Evolutionary conservation across 108 stramenopile species (phyloP), one percentile per base, ranked within the genome.

Genomic region (Nitzschia inconspicua): DNA sequence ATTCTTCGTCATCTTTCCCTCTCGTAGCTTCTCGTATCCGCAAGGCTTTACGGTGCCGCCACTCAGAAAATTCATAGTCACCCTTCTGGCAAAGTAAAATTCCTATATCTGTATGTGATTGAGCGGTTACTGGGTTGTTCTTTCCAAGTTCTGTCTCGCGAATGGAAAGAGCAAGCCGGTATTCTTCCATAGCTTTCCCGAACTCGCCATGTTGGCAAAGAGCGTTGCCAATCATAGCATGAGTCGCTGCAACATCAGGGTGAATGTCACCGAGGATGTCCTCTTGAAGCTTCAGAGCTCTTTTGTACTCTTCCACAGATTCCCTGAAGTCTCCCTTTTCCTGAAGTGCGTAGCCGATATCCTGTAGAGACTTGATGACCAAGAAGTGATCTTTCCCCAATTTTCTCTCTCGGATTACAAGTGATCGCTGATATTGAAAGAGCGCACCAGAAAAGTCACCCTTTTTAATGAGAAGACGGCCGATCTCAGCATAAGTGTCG

Each of bases 381-480:
- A 64, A 32, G 13, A 64, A 65, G 40, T 76, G 75, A n/a, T 76
- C 47, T 0, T 57, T 41, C 7, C 75, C 75, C 44, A 70, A 41
- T 24, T 43, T 36, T n/a, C 26, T 41, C 50, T 75, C 67, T 36
- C 67, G 56, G 26, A 75, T 68, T 28, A 39, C 4, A 16, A 64
- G 24, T 2, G 74, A 47, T 19, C 68, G 25, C 20, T 49, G 47
- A 35, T 64, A 70, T 25, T 63, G 32, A 7, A 46, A 30, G 13
- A 69, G 37, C 3, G 75, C 75, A 8, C 53, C 63, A 3, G 52
- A 51, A 50, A 50, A 76, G 43, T 76, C 68, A 19, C 68, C 75
- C 16, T 58, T 58, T 25, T 61, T 44, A 13, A 32, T 40, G 11
- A 70, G 66, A 58, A 70, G 56, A 10, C 56, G 63, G 14, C 67